These are phyloP conservation scores for Gossypium aridum DNA, from an alignment of 441 rosid species.

Conservation along the genomic window DNA sequence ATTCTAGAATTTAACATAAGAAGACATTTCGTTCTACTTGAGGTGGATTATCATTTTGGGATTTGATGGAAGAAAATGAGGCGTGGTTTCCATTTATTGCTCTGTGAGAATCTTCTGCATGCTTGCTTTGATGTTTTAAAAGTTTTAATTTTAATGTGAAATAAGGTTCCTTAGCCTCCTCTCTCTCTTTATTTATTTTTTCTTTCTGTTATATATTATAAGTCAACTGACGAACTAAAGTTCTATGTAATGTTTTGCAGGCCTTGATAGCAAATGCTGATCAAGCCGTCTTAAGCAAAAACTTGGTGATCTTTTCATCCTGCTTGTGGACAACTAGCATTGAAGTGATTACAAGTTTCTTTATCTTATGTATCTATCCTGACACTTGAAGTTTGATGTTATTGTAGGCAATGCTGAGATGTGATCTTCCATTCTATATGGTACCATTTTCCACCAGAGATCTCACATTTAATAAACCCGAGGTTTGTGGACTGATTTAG, in stretches of 20 bases:
- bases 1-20: background rate
- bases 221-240: background rate
- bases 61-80: background rate
- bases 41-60: background rate
- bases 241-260: constrained; percentile 2
- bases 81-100: background rate
- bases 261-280: constrained; percentile 14
- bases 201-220: background rate
- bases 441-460: constrained; percentile 74
- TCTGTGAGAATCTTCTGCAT: background rate
- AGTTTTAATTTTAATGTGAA: background rate
- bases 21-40: background rate
- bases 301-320: constrained; percentile 12
- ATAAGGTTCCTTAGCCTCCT: background rate
- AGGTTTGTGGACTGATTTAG: constrained; percentile 45
- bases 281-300: constrained; percentile 18
- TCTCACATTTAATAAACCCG: constrained; percentile 63
- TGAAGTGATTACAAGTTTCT: background rate
- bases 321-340: background rate
- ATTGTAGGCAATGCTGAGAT: constrained; percentile 72
- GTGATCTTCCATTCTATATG: constrained; percentile 83
- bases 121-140: background rate
- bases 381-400: background rate
- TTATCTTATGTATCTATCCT: background rate
- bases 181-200: background rate